These are phyloP conservation scores for Phalaenopsis aphrodite DNA, from an alignment of 106 monocot genomes.

Conservation along the genomic window DNA sequence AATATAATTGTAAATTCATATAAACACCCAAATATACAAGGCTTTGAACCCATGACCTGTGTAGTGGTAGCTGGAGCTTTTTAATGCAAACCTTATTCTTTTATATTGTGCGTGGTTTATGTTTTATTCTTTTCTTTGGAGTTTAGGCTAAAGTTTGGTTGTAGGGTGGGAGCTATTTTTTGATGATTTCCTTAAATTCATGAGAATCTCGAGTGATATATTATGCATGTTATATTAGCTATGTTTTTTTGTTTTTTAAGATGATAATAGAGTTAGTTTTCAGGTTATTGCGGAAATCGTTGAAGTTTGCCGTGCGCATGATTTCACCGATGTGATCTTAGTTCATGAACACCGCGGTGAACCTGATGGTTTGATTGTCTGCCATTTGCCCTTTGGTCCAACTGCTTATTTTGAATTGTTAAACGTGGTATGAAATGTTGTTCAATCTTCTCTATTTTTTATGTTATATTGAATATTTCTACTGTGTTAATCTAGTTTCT, in stretches of 20 bases:
- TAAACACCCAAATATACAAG: no score
- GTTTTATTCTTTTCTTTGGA: no score
- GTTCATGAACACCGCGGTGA: constrained; percentile 91
- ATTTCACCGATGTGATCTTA: constrained; percentile 91
- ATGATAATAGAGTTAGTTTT: constrained; percentile 1
- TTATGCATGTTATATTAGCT: neutral
- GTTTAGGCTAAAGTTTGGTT: no score
- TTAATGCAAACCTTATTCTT: no score
- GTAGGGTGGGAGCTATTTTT: no score
- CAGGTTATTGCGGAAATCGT: constrained; percentile 94
- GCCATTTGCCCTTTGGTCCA: constrained; percentile 93
- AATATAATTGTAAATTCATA: no score
- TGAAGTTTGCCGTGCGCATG: constrained; percentile 72
- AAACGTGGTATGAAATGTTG: constrained; percentile 73
- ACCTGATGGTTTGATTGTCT: constrained; percentile 88
- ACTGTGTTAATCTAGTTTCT: neutral
- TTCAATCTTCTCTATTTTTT: constrained; percentile 5
- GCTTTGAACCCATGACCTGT: no score
- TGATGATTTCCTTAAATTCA: neutral
- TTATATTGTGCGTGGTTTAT: no score
- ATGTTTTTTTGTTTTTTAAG: neutral
- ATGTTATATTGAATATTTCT: neutral
- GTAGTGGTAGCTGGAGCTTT: no score
- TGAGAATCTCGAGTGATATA: neutral
- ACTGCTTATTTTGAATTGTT: constrained; percentile 91